Evolutionary conservation across 2,329 filamentous ascomycete species (phyloP), one percentile per base, ranked within the genome.

Genomic region (Fusarium sambucinum): DNA sequence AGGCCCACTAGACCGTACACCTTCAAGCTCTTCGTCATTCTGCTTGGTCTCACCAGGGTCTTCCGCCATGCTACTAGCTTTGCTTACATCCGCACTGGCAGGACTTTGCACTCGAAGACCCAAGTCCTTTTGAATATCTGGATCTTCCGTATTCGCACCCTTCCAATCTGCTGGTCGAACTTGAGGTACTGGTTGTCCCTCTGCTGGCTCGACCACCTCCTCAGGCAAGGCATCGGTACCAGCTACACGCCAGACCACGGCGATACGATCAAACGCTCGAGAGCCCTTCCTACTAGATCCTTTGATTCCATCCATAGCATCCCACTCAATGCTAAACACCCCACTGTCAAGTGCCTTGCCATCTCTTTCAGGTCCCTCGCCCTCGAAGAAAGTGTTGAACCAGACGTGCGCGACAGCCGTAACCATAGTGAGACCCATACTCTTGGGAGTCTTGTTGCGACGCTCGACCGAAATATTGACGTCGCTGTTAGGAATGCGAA

Each of bases 311-410:
- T 99, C 96, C 88, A 99, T 92, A 55, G 84, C 83, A 38, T 88
- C 86, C 87, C 87, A 89, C 1, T 84, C 84, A 29, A 89, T 85
- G 59, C 81, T 79, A 50, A 89, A 89, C 5, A 88, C 81, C 13
- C 87, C 95, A 12, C 86, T 92, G 42, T 90, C 85, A 48, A 91
- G 85, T 0, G 92, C 84, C 17, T 83, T 80, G 25, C 92, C 92
- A 29, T 82, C 78, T 41, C 89, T 84, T 74, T 94, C 91, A 0
- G 91, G 89, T 0, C 92, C 91, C 21, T 87, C 82, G 44, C 94
- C 94, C 80, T 98, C 96, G 73, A 98, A 98, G 79, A 90, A 98
- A 3, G 90, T 84, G 75, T 99, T 99, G 83, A 97, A 97, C 96
- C 96, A 99, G 17, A 97, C 92, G 74, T 98, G 95, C 0, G 94